These are phyloP conservation scores for Aciculoconidium aculeatum DNA, from an alignment of 805 yeast species.

Conservation along the genomic window DNA sequence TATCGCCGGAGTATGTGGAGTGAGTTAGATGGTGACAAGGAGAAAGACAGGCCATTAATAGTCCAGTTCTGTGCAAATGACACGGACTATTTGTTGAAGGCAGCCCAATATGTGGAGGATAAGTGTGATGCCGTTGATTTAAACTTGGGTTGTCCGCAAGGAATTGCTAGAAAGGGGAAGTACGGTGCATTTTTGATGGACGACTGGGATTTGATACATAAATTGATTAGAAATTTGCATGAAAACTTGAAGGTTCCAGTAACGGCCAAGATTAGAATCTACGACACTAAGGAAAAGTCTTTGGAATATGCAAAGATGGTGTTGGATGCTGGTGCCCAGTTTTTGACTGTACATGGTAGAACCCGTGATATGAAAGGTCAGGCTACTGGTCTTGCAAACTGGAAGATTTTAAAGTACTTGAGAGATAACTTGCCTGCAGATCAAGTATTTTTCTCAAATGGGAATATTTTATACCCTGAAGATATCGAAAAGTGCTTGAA, in stretches of 20 bases:
- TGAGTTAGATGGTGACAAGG: conserved; percentile 63
- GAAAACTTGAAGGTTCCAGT: conserved; percentile 76
- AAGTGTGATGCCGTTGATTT: conserved; percentile 94
- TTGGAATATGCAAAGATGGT: conserved; percentile 86
- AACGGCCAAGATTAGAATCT: conserved; percentile 92
- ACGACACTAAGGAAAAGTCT: conserved; percentile 76
- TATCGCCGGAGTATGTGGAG: conserved; percentile 74
- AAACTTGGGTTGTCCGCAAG: conserved; percentile 97
- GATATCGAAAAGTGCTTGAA: conserved; percentile 69
- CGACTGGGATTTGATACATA: conserved; percentile 81
- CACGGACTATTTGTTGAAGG: conserved; percentile 72
- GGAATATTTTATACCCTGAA: conserved; percentile 86
- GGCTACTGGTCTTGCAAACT: conserved; percentile 90
- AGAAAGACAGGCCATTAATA: conserved; percentile 74
- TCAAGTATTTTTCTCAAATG: conserved; percentile 90
- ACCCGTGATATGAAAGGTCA: conserved; percentile 98
- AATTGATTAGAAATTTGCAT: conserved; percentile 68
- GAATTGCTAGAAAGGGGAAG: conserved; percentile 90
- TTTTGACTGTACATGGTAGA: conserved; percentile 90
- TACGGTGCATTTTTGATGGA: conserved; percentile 97
- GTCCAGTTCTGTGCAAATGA: conserved; percentile 98
- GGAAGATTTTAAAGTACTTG: conserved; percentile 71
- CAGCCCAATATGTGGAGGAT: conserved; percentile 76
- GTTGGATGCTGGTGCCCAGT: conserved; percentile 89
- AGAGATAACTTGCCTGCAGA: conserved; percentile 72